Conservation (phyloP, 208 protist species). For the Acanthamoeba lugdunensis region DNA sequence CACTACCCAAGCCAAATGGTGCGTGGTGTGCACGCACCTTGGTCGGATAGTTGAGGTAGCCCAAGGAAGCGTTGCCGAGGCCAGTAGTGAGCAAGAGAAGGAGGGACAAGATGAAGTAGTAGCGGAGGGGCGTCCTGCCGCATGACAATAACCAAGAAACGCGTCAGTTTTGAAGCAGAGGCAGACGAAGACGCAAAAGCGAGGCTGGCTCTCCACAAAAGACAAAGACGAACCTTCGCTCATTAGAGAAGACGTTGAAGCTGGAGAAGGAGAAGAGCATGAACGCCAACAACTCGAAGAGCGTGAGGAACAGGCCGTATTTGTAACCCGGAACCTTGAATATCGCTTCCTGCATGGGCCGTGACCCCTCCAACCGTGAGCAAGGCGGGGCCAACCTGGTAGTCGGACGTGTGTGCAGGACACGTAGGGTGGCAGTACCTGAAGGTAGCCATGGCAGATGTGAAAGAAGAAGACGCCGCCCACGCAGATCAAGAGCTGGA, state of each 20-base stretch:
- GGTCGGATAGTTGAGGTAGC: slow-evolving; percentile 28
- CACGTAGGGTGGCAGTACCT: neutral
- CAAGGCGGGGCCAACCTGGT: no score
- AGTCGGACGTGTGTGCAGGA: neutral
- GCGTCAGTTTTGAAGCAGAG: no score
- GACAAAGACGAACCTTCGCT: slow-evolving; percentile 11
- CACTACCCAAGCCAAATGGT: no score
- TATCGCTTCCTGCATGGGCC: neutral
- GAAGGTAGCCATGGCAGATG: slow-evolving; percentile 14
- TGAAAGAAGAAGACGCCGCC: neutral
- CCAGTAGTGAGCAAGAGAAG: neutral
- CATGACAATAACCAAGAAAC: no score
- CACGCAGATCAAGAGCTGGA: neutral
- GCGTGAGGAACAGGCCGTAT: slow-evolving; percentile 17
- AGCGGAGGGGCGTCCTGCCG: neutral
- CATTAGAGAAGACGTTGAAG: neutral
- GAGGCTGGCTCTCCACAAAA: no score
- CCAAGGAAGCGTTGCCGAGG: neutral
- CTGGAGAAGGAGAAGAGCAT: neutral
- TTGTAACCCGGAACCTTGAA: slow-evolving; percentile 5
- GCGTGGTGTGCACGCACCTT: neutral
- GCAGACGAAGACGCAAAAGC: no score
- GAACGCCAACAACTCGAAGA: slow-evolving; percentile 17
- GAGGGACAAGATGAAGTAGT: slow-evolving; percentile 16
- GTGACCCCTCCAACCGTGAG: neutral